Base-by-base conservation (phyloP, 2,329 filamentous ascomycete genomes). In the Ophiosphaerella herpotricha region DNA sequence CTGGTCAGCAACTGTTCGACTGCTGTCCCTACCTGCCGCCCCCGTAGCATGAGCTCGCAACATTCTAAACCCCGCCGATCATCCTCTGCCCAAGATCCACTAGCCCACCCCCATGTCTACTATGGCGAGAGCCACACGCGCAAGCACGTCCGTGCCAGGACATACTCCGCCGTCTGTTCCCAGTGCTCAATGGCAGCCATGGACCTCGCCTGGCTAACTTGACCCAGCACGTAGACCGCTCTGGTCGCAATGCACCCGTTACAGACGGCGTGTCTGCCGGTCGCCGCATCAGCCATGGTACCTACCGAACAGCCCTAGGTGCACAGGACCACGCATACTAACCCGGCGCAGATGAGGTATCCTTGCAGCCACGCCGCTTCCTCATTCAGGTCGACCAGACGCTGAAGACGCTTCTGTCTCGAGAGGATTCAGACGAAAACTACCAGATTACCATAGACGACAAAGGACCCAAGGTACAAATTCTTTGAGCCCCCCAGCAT, bases 401-500 rank as follows among this genome's bases (percentile, higher is more conserved):
- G 0, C 81, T 96, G 49, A 82, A 91, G 67, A 87, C 84, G 51
- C 80, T 99, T 38, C 81, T 91, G 54, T 84, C 85, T 33, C 88
- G 93, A 60, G 94, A 99, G 74, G 94, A 99, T 68, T 95, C 92
- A 26, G 92, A 99, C 74, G 81, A 84, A 48, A 97, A 99, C 74
- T 90, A 91, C 81, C 92, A 97, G 74, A 99, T 99, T 72, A 99
- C 94, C 26, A 96, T 97, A 64, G 94, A 97, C 69, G 94, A 99
- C 75, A 83, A 85, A 57, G 94, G 94, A 0, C 93, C 94, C 42
- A 99, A 97, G 82, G 89, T 88, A 72, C 57, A 68, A 38, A 23
- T 18, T n/a, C 29, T 29, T 37, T 13, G 37, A n/a, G 23, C 34
- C 13, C 11, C 8, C 9, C 24, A 16, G 35, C 37, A 35, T 13